phyloP scores from a whole-genome alignment of 805 yeast species.

The Metschnikowia santaceciliae region DNA sequence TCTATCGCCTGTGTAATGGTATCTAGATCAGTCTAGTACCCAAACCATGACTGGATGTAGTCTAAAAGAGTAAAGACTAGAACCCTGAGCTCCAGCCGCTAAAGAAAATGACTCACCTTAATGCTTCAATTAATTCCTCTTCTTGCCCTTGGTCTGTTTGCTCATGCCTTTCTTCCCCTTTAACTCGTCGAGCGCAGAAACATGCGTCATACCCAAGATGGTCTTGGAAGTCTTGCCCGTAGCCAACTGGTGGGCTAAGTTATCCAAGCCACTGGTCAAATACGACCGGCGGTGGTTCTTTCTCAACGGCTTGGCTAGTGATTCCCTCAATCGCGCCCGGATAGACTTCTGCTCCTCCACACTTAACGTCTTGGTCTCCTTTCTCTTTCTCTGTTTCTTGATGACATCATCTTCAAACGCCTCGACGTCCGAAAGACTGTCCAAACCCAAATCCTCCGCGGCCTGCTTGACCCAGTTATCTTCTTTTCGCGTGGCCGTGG shows the following conservation, averaged over 20 bases:
- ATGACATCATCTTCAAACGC: slow-evolving; percentile 60
- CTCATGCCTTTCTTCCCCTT: slow-evolving; percentile 10
- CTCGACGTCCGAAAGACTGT: slow-evolving; percentile 60
- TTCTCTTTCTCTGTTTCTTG: slow-evolving; percentile 55
- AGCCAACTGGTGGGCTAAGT: slow-evolving; percentile 72
- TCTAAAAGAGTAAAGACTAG: too few relatives aligned
- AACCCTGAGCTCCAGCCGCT: too few relatives aligned
- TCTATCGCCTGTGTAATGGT: too few relatives aligned
- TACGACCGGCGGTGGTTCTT: slow-evolving; percentile 66
- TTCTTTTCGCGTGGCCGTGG: slow-evolving; percentile 61
- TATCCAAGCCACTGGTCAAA: slow-evolving; percentile 72
- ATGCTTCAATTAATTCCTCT: too few relatives aligned
- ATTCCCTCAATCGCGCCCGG: slow-evolving; percentile 49
- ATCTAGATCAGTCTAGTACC: too few relatives aligned
- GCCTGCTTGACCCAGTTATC: slow-evolving; percentile 83
- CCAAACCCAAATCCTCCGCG: slow-evolving; percentile 89
- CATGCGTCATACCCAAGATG: slow-evolving; percentile 66
- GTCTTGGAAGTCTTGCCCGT: slow-evolving; percentile 62
- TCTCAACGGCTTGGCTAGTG: slow-evolving; percentile 53
- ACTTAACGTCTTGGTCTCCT: slow-evolving; percentile 37
- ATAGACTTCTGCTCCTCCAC: slow-evolving; percentile 46
- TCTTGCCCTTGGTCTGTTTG: too few relatives aligned
- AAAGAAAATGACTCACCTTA: too few relatives aligned
- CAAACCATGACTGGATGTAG: too few relatives aligned
- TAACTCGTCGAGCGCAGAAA: slow-evolving; percentile 65